Percentiles rank a stretch among this genome's conserved stretches.
phyloP scores from a whole-genome alignment of 2,329 filamentous ascomycete genomes.

The Peltaster fructicola region DNA sequence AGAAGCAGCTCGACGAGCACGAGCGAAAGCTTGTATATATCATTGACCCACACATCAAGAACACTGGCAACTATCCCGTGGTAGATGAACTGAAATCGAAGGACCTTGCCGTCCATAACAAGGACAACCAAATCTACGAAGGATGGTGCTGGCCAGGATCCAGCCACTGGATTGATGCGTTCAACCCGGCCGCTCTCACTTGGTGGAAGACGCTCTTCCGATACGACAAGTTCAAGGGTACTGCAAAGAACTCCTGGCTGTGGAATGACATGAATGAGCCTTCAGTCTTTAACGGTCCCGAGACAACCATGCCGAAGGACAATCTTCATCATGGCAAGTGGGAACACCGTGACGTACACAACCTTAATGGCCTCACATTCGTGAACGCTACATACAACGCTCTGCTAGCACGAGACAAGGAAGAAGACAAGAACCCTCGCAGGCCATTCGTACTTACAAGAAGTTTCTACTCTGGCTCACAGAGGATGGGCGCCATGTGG shows the following conservation, averaged over 20 bases:
- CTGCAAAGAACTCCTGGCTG: slow-evolving; percentile 70
- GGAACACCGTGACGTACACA: slow-evolving; percentile 96
- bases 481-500: slow-evolving; percentile 91
- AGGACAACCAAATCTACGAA: slow-evolving; percentile 75
- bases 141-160: slow-evolving; percentile 98
- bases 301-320: slow-evolving; percentile 98
- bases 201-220: slow-evolving; percentile 89
- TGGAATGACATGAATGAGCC: slow-evolving; percentile 99
- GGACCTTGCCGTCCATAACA: slow-evolving; percentile 71
- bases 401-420: slow-evolving; percentile 67
- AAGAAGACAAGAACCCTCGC: slow-evolving; percentile 38
- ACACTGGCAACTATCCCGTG: slow-evolving; percentile 58
- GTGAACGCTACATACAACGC: slow-evolving; percentile 87
- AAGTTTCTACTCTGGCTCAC: slow-evolving; percentile 79
- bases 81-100: slow-evolving; percentile 70
- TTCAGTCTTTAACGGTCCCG: slow-evolving; percentile 94
- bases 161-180: slow-evolving; percentile 90
- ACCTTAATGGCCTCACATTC: slow-evolving; percentile 87
- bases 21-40: slow-evolving; percentile 85
- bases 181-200: slow-evolving; percentile 75
- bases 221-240: slow-evolving; percentile 75
- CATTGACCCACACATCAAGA: slow-evolving; percentile 97
- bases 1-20: slow-evolving; percentile 66
- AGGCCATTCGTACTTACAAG: slow-evolving; percentile 88
- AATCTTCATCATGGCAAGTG: slow-evolving; percentile 81